Conservation (phyloP, 225 moss, liverwort and hornwort species). For the Polytrichum formosum region DNA sequence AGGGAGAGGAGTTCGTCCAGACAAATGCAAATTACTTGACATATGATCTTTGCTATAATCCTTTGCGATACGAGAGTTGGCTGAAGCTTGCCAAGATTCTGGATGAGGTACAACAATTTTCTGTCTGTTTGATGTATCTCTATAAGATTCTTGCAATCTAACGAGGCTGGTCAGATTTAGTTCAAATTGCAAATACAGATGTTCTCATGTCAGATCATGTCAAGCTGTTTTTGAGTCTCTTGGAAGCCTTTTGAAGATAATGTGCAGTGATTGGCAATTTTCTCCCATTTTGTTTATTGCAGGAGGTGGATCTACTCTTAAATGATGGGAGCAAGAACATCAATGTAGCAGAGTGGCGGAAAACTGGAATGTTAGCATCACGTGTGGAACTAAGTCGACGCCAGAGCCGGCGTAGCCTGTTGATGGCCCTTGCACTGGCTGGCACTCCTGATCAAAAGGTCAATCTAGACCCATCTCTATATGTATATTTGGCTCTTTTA, state of each 20-base stretch:
- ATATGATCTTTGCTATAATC: conserved; percentile 91
- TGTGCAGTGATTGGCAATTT: too few relatives aligned
- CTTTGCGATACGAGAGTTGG: conserved; percentile 93
- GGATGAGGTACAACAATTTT: conserved; percentile 66
- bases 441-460: conserved; percentile 83
- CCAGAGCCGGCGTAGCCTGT: conserved; percentile 78
- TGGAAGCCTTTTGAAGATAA: too few relatives aligned
- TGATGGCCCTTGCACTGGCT: conserved; percentile 83
- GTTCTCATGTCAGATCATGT: too few relatives aligned
- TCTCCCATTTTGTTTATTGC: conserved; percentile 8
- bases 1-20: conserved; percentile 95
- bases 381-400: conserved; percentile 87
- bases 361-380: conserved; percentile 57
- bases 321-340: conserved; percentile 98
- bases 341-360: conserved; percentile 87
- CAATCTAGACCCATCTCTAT: conserved; percentile 4
- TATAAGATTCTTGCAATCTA: too few relatives aligned
- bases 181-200: too few relatives aligned
- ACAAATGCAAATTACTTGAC: conserved; percentile 86
- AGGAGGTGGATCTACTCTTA: conserved; percentile 93
- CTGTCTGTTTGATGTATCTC: background rate
- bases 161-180: too few relatives aligned
- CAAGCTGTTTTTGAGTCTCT: too few relatives aligned
- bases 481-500: background rate
- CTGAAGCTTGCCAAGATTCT: conserved; percentile 83